phyloP scores from a whole-genome alignment of 148 eudicot genomes.

The Fagopyrum tataricum region DNA sequence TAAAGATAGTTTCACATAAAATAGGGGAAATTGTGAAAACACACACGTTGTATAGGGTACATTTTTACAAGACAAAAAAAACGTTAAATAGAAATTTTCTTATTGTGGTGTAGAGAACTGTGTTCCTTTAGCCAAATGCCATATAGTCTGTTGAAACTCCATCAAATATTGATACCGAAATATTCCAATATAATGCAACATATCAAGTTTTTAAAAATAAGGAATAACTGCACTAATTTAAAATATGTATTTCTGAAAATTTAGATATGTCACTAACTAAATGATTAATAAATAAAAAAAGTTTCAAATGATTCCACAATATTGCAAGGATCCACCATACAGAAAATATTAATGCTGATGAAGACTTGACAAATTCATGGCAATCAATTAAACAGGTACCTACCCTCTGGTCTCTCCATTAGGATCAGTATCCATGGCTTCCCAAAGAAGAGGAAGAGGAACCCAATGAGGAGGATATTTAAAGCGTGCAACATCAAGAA shows the following conservation, averaged over 20 bases:
- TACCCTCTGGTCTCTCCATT: conserved; percentile 45
- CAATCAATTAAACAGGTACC: not conserved
- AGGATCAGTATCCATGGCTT: conserved; percentile 43
- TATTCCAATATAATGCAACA: not conserved
- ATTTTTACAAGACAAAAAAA: not conserved
- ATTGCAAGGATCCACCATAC: not conserved
- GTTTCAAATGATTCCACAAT: not conserved
- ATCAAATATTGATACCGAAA: not conserved
- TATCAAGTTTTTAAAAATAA: not conserved
- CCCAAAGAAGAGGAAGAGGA: conserved; percentile 44
- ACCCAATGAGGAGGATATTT: conserved; percentile 57
- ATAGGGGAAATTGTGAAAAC: not conserved
- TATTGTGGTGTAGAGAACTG: not conserved
- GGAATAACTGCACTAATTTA: not conserved
- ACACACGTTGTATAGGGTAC: not conserved
- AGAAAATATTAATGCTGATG: not conserved
- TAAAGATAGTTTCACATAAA: not conserved
- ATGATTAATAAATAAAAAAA: not conserved
- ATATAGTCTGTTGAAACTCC: not conserved
- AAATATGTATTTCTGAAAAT: not conserved
- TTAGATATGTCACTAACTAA: not conserved
- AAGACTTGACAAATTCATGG: not conserved
- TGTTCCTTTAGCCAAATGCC: not conserved
- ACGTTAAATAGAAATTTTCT: not conserved
- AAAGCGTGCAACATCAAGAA: conserved; percentile 52